Conservation (phyloP, 345 rosid genomes). For the Carallia brachiata region DNA sequence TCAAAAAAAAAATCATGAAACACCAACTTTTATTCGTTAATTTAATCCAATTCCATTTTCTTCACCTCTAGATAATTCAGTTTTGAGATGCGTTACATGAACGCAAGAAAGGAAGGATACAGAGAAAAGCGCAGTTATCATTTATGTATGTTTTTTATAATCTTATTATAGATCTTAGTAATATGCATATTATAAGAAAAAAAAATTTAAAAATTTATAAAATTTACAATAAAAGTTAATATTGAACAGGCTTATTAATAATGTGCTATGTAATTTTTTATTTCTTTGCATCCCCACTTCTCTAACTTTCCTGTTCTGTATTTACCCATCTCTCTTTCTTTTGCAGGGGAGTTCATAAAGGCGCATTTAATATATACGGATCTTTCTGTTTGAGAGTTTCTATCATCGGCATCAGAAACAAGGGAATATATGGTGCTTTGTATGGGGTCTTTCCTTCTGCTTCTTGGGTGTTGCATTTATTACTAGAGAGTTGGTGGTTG, state of each 20-base stretch:
- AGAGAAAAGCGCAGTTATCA: too few species aligned
- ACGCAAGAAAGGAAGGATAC: too few species aligned
- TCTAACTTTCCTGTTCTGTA: background rate
- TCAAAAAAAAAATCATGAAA: too few species aligned
- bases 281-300: background rate
- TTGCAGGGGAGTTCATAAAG: conserved; percentile 11
- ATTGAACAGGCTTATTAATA: too few species aligned
- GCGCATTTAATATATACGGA: conserved; percentile 34
- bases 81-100: conserved; percentile 7
- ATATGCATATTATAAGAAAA: too few species aligned
- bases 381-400: too few species aligned
- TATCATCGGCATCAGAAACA: conserved; percentile 22
- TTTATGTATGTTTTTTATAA: too few species aligned
- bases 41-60: background rate
- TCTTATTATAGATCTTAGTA: too few species aligned
- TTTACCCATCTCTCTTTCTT: conserved; percentile 14
- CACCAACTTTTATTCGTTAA: background rate
- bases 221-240: too few species aligned
- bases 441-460: conserved; percentile 44
- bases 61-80: conserved; percentile 9
- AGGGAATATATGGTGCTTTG: conserved; percentile 27
- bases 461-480: conserved; percentile 44
- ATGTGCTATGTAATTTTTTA: too few species aligned
- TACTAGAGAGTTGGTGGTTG: conserved; percentile 31
- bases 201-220: too few species aligned